These are phyloP conservation scores for Pseudocercospora macadamiae DNA, from an alignment of 2,329 filamentous ascomycete species.

Conservation along the genomic window DNA sequence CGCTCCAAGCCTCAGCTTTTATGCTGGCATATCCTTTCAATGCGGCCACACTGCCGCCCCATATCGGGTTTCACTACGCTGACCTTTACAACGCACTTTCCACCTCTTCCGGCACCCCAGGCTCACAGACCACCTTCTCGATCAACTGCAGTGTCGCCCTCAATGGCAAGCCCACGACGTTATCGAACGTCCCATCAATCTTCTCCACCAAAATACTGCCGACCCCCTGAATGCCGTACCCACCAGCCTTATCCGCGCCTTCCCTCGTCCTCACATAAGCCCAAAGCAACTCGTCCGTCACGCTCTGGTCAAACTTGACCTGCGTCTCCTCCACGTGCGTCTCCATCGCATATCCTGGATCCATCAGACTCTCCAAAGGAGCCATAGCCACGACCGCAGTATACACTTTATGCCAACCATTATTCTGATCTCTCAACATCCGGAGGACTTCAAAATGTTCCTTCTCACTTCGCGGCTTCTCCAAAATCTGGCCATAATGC, in stretches of 20 bases:
- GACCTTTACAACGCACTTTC: conserved; percentile 21
- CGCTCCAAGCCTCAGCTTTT: not conserved
- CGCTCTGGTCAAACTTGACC: conserved; percentile 76
- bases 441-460: conserved; percentile 86
- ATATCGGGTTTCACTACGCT: not conserved
- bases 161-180: conserved; percentile 89
- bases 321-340: conserved; percentile 85
- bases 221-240: conserved; percentile 90
- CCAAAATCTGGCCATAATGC: conserved; percentile 74
- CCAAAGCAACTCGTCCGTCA: conserved; percentile 80
- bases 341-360: conserved; percentile 84
- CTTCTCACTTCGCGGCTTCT: conserved; percentile 82
- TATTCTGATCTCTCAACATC: conserved; percentile 70
- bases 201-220: conserved; percentile 84
- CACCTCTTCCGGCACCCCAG: conserved; percentile 65
- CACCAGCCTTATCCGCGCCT: conserved; percentile 93
- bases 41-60: no score
- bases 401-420: conserved; percentile 73
- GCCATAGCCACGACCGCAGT: conserved; percentile 84
- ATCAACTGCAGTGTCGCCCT: conserved; percentile 77
- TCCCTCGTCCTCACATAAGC: conserved; percentile 82
- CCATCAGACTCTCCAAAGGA: conserved; percentile 75
- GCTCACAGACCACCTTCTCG: conserved; percentile 77
- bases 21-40: not conserved
- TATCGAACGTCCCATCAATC: conserved; percentile 89